Conservation (phyloP, 805 yeast species). For the Starmerella scarabaei region DNA sequence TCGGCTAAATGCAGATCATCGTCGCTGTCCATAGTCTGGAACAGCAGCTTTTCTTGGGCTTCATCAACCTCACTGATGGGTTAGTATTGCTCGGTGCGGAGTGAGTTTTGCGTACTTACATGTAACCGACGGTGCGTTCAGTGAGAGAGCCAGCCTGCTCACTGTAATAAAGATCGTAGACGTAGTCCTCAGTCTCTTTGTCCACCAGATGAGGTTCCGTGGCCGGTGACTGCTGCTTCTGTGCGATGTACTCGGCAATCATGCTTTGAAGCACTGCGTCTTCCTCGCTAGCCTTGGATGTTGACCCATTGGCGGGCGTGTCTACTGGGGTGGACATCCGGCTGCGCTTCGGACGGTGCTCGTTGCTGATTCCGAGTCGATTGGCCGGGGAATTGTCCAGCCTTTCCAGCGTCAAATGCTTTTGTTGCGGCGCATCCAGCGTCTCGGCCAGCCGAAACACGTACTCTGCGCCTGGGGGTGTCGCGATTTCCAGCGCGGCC, state of each 20-base stretch:
- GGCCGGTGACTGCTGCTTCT: neutral
- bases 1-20: slow-evolving; percentile 20
- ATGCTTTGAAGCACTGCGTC: slow-evolving; percentile 47
- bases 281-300: too few species aligned
- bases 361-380: neutral
- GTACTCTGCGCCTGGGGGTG: slow-evolving; percentile 14
- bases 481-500: slow-evolving; percentile 20
- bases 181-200: slow-evolving; percentile 50
- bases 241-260: slow-evolving; percentile 47
- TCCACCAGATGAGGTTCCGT: slow-evolving; percentile 5
- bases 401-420: neutral
- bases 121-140: slow-evolving; percentile 20
- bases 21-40: slow-evolving; percentile 32
- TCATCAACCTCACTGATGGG: slow-evolving; percentile 19
- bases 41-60: slow-evolving; percentile 22
- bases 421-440: slow-evolving; percentile 5
- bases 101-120: slow-evolving; percentile 22
- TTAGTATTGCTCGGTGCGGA: slow-evolving; percentile 4
- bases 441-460: slow-evolving; percentile 17
- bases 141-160: slow-evolving; percentile 26
- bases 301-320: neutral
- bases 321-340: neutral
- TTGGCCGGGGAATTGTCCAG: neutral
- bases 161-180: slow-evolving; percentile 76
- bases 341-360: neutral